Percentiles rank a stretch among this genome's conserved stretches.
Conservation (phyloP, 1,139 yeast genomes). For the Saccharomyces hybrid region DNA sequence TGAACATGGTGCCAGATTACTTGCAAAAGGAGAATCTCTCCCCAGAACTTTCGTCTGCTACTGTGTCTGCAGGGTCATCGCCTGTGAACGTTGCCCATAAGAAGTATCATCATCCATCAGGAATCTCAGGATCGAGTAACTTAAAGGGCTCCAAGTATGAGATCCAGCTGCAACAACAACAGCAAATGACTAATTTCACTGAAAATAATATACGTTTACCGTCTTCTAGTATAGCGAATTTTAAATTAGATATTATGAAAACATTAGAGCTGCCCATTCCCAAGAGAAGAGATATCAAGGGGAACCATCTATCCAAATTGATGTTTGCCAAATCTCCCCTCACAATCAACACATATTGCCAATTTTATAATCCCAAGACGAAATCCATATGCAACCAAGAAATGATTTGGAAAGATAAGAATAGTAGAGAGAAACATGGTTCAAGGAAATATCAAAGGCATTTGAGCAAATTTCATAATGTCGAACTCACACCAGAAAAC, state of each 20-base stretch:
- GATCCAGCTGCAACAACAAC: constrained; percentile 14
- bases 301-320: neutral
- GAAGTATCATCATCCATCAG: neutral
- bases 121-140: neutral
- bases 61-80: constrained; percentile 21
- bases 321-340: neutral
- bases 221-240: neutral
- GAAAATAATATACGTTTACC: neutral
- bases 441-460: neutral
- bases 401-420: neutral
- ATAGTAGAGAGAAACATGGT: neutral
- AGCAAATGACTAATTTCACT: constrained; percentile 20
- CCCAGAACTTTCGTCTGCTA: neutral
- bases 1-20: neutral
- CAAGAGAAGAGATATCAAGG: neutral
- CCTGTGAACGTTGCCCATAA: constrained; percentile 9
- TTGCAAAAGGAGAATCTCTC: neutral
- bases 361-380: neutral
- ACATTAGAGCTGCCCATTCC: neutral
- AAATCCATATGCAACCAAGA: neutral
- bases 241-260: neutral
- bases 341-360: neutral
- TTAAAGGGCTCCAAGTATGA: neutral
- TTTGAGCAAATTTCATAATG: neutral
- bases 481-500: neutral